Conservation (phyloP, 768 basidiomycete species). For the Candolleomyces aberdarensis region DNA sequence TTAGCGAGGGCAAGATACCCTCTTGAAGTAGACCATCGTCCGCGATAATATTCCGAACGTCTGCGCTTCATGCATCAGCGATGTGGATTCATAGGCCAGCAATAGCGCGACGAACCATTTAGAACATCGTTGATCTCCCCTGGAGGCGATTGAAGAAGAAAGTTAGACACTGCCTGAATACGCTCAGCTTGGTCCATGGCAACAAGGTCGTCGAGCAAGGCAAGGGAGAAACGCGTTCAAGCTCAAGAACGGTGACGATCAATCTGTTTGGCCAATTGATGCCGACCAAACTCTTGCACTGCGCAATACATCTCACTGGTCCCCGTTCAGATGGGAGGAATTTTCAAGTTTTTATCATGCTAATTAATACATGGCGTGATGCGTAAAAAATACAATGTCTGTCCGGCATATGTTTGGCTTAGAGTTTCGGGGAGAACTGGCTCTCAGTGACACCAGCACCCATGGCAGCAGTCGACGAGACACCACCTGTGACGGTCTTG, state of each 20-base stretch:
- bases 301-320: background rate
- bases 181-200: constrained; percentile 62
- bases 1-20: constrained; percentile 73
- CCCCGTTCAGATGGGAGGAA: background rate
- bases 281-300: background rate
- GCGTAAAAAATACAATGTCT: background rate
- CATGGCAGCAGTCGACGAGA: constrained; percentile 99
- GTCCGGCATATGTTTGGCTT: background rate
- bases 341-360: constrained; percentile 1
- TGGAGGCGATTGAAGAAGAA: constrained; percentile 88
- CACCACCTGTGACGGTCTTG: constrained; percentile 96
- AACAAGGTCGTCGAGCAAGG: background rate
- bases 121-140: constrained; percentile 97
- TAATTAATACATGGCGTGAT: background rate
- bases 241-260: constrained; percentile 14
- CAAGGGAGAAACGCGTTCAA: constrained; percentile 9
- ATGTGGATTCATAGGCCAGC: too few species aligned
- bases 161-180: constrained; percentile 68
- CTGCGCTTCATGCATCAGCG: constrained; percentile 37
- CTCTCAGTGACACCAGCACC: constrained; percentile 92
- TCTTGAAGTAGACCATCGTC: constrained; percentile 83
- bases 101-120: constrained; percentile 67
- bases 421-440: constrained; percentile 56
- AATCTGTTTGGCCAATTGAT: constrained; percentile 1
- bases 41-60: constrained; percentile 85